Evolutionary conservation across 768 basidiomycete species (phyloP), one percentile per base, ranked within the genome.

Genomic region (Boletus patriciae): DNA sequence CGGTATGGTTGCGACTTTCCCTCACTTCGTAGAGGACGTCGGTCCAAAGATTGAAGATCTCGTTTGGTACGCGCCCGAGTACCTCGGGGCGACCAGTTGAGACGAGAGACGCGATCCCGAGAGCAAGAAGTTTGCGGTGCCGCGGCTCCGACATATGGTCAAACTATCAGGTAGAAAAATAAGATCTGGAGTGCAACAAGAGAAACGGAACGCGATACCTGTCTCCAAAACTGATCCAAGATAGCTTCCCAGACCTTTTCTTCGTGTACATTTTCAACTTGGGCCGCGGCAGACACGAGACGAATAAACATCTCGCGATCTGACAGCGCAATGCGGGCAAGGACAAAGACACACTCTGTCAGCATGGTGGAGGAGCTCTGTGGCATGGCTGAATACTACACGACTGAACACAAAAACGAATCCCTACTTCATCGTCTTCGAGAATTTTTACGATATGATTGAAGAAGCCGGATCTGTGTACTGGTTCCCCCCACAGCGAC

Each of bases 141-240:
- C 87, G 82, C 1, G 91, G 86, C 68, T 94, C 90, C 16, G 89
- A 88, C 85, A 94, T 90, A 67, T 87, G 89, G 70, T 96, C 94
- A 68, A 94, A 92, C 94, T 96, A 63, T 40, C 18, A 27, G 10
- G 27, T 25, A 43, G 21, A 59, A 18, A 54, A 50, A 49, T 52
- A 12, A 57, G 44, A 38, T 46, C 23, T 23, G 46, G 44, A 29
- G 16, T 18, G 6, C 18, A 43, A 29, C n/a, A n/a, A 34, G 49
- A 34, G 45, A 46, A n/a, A 51, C 10, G 7, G 19, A 42, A 27
- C 33, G n/a, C 74, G 77, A 58, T 70, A 88, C 92, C 69, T 87
- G 87, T 40, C 83, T 83, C 83, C 89, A 90, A 86, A 90, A 94
- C 59, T 89, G 86, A 62, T 91, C 85, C 50, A 95, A 70, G 25